Percentiles rank a stretch among this genome's conserved stretches.
Conservation (phyloP, 257 asterid genomes). For the Nicotiana attenuata region DNA sequence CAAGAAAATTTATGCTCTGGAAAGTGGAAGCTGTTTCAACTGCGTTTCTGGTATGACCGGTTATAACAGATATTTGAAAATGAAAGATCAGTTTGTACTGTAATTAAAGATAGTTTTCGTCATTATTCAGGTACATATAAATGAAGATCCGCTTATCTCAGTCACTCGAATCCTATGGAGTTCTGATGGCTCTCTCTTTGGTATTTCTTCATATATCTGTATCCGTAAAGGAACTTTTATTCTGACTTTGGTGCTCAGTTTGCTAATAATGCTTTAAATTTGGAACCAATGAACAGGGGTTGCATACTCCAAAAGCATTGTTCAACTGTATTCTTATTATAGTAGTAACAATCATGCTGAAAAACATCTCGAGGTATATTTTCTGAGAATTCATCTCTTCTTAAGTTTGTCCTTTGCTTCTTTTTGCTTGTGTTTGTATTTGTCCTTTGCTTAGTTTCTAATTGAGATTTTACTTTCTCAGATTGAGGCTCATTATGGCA, state of each 20-base stretch:
- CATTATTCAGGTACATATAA: constrained; percentile 37
- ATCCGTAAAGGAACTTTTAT: not conserved
- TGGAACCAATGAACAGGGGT: constrained; percentile 36
- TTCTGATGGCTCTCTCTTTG: constrained; percentile 56
- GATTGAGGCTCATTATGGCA: constrained; percentile 69
- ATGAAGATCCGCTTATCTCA: constrained; percentile 22
- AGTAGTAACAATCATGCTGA: constrained; percentile 23
- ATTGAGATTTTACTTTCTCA: constrained; percentile 17
- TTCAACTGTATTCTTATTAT: constrained; percentile 40
- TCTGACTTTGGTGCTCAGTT: not conserved
- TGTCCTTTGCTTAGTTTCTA: not conserved
- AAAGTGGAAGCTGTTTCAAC: constrained; percentile 24
- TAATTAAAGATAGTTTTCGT: not conserved
- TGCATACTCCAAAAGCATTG: constrained; percentile 42
- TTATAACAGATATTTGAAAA: not conserved
- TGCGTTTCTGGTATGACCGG: constrained; percentile 33
- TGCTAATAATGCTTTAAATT: not conserved
- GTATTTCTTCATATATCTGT: constrained; percentile 24
- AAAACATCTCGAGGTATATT: constrained; percentile 51
- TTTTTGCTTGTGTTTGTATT: not conserved
- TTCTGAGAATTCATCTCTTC: not conserved
- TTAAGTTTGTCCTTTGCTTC: not conserved
- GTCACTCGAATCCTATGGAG: constrained; percentile 60
- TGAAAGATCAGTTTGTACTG: not conserved
- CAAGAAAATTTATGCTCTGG: constrained; percentile 33